Evolutionary conservation across 1,284 basidiomycete species (phyloP).

Genomic region (Cutaneotrichosporon mucoides): DNA sequence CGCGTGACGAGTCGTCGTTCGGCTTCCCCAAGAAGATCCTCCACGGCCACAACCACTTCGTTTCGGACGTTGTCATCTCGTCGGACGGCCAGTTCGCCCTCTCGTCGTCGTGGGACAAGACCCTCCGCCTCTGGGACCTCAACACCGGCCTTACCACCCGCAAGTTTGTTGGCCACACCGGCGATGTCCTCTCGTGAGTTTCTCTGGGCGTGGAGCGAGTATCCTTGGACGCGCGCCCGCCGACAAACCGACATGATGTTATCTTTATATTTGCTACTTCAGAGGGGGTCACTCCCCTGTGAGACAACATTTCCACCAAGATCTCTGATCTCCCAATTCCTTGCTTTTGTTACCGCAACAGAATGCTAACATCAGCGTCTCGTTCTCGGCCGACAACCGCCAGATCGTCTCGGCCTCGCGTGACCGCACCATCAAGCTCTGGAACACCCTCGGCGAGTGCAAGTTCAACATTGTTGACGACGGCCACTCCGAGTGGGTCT

Average conservation of each 20-base stretch:
- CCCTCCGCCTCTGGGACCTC: slow-evolving; percentile 97
- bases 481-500: slow-evolving; percentile 97
- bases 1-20: slow-evolving; percentile 83
- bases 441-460: slow-evolving; percentile 99
- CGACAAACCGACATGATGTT: too few species aligned
- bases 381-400: slow-evolving; percentile 95
- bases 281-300: too few species aligned
- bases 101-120: slow-evolving; percentile 99
- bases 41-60: slow-evolving; percentile 99
- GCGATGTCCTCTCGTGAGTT: slow-evolving; percentile 80
- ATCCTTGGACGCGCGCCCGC: too few species aligned
- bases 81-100: slow-evolving; percentile 99
- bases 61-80: slow-evolving; percentile 97
- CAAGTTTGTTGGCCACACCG: slow-evolving; percentile 97
- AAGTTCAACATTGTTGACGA: slow-evolving; percentile 99
- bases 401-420: slow-evolving; percentile 99
- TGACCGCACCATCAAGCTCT: slow-evolving; percentile 97
- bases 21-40: slow-evolving; percentile 97
- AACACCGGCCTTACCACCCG: slow-evolving; percentile 92
- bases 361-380: slow-evolving; percentile 55
- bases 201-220: neutral
- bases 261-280: too few species aligned
- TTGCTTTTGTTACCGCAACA: slow-evolving; percentile 6
- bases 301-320: slow-evolving; percentile 57
- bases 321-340: slow-evolving; percentile 57